Evolutionary conservation across 1,284 basidiomycete species (phyloP), one percentile per base, ranked within the genome.

Genomic region (Rhodotorula sp.): DNA sequence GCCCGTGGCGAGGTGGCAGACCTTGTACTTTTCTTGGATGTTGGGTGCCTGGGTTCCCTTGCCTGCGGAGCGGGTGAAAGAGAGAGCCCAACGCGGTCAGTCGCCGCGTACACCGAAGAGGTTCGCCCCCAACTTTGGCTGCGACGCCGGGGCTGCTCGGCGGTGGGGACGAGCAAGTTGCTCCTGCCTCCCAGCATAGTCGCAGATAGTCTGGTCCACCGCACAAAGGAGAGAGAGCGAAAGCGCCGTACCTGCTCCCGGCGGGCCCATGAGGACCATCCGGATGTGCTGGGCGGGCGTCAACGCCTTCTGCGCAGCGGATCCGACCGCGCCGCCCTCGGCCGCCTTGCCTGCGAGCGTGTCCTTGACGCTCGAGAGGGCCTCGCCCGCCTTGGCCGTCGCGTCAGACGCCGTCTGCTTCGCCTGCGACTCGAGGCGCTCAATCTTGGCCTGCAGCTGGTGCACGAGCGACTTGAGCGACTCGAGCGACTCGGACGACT

Each of bases 11-110:
- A 99, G 86, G 84, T 99, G 96, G 86, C 96, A 99, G 65, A 99
- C 89, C 81, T 92, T 93, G 86, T 91, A 99, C 81, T 92, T 88
- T 76, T 94, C 90, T 65, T 90, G 88, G 83, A 99, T 96, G 82
- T 87, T 88, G 34, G 97, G 96, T 2, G 94, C 96, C 83, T 99
- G 96, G 2, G 96, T 99, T 61, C 96, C 96, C 87, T 99, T 99
- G 78, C 93, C 93, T 96, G 78, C 47, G 78, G 15, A 18, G 18
- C 1, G 49, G 5, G 3, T 14, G 23, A 16, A 29, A 4, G 56
- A 21, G 58, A 23, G 0, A 49, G 46, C 46, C 34, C 39, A 10
- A 43, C 39, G 39, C 39, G 39, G 29, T 58, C 47, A 64, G 46
- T 23, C 8, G 15, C 26, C 15, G 54, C n/a, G 21, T 15, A 26